Base-by-base conservation (phyloP, 129 eudicot species). In the Flaveria brownii region DNA sequence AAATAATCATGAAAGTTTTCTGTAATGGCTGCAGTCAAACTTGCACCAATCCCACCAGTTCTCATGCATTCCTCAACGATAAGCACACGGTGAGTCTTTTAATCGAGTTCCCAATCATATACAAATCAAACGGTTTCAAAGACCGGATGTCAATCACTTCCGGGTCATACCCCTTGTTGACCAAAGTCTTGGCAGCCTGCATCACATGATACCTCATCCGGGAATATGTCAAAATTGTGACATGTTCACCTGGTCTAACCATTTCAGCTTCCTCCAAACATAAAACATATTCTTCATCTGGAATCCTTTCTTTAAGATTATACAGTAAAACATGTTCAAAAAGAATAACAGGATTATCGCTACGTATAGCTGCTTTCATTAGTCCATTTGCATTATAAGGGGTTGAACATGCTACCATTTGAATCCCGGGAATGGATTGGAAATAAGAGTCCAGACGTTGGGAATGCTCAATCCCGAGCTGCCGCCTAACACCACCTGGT, bases 1-100 rank as follows among this genome's bases (percentile, higher is more conserved):
- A 93, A 80, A 77, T 93, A 93, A 63, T 93, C 98, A 64, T 90
- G 90, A 56, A 93, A 90, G 68, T 93, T 86, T 65, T 93, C 98
- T 14, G 82, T 90, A 16, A 93, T 90, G 3, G 98, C 86, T 1
- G 98, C 98, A 4, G 95, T 93, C 86, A 93, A 83, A 74, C 96
- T 93, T 5, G 98, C 98, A 43, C 98, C 98, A 59, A 93, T 93
- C 14, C 98, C 98, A 59, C 98, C 98, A 0, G 98, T 93, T 45
- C 98, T 82, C 98, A 93, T 93, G 78, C 98, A 90, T 77, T 93
- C 98, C 85, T 93, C 95, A 75, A 93, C 98, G 68, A 93, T 93
- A 18, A 90, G 78, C 83, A 93, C 98, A 7, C 96, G 84, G 50
- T 93, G 98, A 3, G 98, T 93, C 87, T 90, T 93, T 93, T 93